Conservation (phyloP, 2,329 filamentous ascomycete species). For the Leptographium wingfieldii region DNA sequence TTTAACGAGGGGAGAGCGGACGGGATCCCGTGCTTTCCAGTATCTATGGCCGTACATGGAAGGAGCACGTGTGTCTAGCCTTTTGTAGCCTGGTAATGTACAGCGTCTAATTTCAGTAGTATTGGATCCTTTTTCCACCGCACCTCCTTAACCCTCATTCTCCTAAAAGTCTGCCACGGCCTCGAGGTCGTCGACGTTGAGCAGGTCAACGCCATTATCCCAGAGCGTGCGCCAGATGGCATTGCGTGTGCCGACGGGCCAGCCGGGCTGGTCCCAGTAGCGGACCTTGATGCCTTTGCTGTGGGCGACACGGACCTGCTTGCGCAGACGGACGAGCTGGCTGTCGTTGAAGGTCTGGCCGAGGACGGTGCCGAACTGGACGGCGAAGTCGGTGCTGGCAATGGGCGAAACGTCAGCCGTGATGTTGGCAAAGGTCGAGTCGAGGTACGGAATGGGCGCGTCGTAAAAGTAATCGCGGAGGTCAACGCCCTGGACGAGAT, state of each 20-base stretch:
- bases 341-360: conserved; percentile 26
- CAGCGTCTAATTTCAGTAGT: background rate
- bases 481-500: conserved; percentile 41
- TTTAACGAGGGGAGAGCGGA: too few species aligned
- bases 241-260: conserved; percentile 45
- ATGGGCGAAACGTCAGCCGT: conserved; percentile 15
- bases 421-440: conserved; percentile 13
- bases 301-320: conserved; percentile 40
- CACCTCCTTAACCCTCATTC: background rate
- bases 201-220: conserved; percentile 42
- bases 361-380: conserved; percentile 22
- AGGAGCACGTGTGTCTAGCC: background rate
- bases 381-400: conserved; percentile 23
- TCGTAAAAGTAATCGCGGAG: conserved; percentile 32
- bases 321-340: conserved; percentile 36
- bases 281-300: conserved; percentile 42
- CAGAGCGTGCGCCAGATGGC: conserved; percentile 43
- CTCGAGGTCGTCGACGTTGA: conserved; percentile 52
- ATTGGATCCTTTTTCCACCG: background rate
- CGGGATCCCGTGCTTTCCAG: background rate
- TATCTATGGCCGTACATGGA: background rate
- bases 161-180: conserved; percentile 27
- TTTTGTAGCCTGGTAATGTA: background rate
- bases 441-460: conserved; percentile 14
- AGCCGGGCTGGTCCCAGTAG: conserved; percentile 52